Conservation (phyloP, 805 yeast species). For the Saccharomyces paradoxus region DNA sequence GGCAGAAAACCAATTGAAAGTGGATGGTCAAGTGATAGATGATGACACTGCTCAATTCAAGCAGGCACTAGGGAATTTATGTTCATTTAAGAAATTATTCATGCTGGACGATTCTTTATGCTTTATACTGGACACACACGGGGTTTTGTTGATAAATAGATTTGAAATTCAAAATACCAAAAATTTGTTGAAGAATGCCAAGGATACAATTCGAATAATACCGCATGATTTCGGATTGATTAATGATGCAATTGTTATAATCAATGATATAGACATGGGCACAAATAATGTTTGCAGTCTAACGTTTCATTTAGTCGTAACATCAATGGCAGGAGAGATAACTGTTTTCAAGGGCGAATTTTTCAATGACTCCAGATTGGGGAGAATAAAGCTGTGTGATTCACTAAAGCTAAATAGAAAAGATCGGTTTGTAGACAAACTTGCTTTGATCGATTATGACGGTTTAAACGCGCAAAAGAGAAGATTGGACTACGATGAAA, state of each 20-base stretch:
- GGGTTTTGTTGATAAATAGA: constrained; percentile 18
- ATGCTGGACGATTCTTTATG: constrained; percentile 17
- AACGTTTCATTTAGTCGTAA: constrained; percentile 11
- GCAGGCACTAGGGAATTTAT: constrained; percentile 6
- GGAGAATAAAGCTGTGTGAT: constrained; percentile 15
- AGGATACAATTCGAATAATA: constrained; percentile 12
- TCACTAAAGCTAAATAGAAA: constrained; percentile 9
- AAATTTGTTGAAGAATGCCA: constrained; percentile 4
- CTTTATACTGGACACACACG: constrained; percentile 18
- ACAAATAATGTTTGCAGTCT: constrained; percentile 2
- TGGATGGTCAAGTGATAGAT: neutral
- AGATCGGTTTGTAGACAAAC: constrained; percentile 15
- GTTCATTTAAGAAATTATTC: constrained; percentile 21
- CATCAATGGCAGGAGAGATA: constrained; percentile 18
- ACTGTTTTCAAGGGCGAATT: constrained; percentile 17
- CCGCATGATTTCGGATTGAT: constrained; percentile 18
- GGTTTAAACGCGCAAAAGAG: neutral
- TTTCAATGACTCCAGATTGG: constrained; percentile 12
- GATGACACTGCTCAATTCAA: neutral
- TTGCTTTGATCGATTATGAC: constrained; percentile 13
- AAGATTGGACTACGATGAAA: constrained; percentile 1
- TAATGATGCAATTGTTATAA: constrained; percentile 16
- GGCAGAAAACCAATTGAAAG: neutral
- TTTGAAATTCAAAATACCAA: constrained; percentile 6
- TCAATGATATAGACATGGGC: constrained; percentile 6